A percentile compares a stretch with the other conserved stretches of the same genome.
phyloP scores from a whole-genome alignment of 805 yeast species.

The Candida boleticola region DNA sequence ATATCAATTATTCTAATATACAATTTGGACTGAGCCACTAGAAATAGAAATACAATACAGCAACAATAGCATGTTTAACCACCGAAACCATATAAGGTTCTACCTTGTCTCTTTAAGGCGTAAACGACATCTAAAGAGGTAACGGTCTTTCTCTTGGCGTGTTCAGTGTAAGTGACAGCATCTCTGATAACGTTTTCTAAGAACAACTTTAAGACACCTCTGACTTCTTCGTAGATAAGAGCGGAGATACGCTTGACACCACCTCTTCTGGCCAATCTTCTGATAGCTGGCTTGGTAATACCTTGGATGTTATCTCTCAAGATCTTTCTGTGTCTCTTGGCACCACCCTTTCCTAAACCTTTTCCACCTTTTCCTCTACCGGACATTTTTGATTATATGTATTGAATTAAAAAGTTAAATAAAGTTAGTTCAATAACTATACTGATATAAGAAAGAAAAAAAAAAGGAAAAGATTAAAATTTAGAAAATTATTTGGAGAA shows the following conservation, averaged over 20 bases:
- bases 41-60: slow-evolving; percentile 4
- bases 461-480: neutral
- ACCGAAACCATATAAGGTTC: slow-evolving; percentile 99
- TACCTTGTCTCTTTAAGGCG: slow-evolving; percentile 99
- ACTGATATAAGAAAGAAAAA: neutral
- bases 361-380: slow-evolving; percentile 99
- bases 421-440: slow-evolving; percentile 4
- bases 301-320: slow-evolving; percentile 99
- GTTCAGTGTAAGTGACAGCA: slow-evolving; percentile 99
- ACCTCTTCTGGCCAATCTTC: slow-evolving; percentile 99
- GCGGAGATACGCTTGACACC: slow-evolving; percentile 99
- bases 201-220: slow-evolving; percentile 94
- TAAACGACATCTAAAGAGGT: slow-evolving; percentile 98
- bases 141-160: slow-evolving; percentile 99
- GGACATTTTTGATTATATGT: slow-evolving; percentile 61
- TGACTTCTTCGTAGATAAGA: slow-evolving; percentile 97
- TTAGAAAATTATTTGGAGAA: neutral
- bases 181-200: slow-evolving; percentile 97
- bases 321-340: slow-evolving; percentile 99
- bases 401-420: neutral
- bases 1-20: slow-evolving; percentile 9
- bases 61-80: slow-evolving; percentile 55
- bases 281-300: slow-evolving; percentile 99
- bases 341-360: slow-evolving; percentile 99
- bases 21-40: slow-evolving; percentile 2